Base-by-base conservation (phyloP, 805 yeast genomes). In the Diddensiella transvaalensis region DNA sequence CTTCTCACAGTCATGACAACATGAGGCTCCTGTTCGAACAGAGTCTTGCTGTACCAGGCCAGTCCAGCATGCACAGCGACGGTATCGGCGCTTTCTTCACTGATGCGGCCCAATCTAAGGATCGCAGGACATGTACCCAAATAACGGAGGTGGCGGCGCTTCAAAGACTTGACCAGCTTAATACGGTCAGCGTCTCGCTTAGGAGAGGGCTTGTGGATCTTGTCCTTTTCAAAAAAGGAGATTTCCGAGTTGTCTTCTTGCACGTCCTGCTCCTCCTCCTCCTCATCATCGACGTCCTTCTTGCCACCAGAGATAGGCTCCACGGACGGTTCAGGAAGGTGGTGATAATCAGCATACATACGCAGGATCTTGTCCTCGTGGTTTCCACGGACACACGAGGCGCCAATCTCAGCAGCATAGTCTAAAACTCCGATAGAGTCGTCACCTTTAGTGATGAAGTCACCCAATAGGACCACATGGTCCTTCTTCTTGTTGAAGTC, bases 51-150 rank as follows among this genome's bases (percentile, higher is more conserved):
- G 59, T 79, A 78, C 83, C 95, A 86, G 52, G 82, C 63, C 43
- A 89, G 68, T 0, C 96, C 96, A 1, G 85, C 96, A 66, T 89
- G 96, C 5, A 82, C 90, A 1, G 87, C 95, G 8, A 83, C 72
- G 22, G 77, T 74, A 48, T 67, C 55, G 49, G 17, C 19, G 19
- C 67, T 63, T 3, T 60, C 58, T 29, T 66, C 68, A 4, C 73
- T 19, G 18, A 82, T 80, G 5, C 73, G 72, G 1, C 93, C 93
- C 29, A 87, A 57, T 48, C 70, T 68, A 56, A 79, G 68, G 18
- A 87, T 82, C 2, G 85, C 67, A 1, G 91, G 81, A 59, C 95
- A 83, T 4, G 68, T 62, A 47, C 82, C 74, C 22, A 87, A 64
- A 57, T 76, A 87, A 23, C 67, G 61, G 26, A 85, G 73, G 56